phyloP scores from a whole-genome alignment of 305 asterid genomes.

The Fraxinus ornus region DNA sequence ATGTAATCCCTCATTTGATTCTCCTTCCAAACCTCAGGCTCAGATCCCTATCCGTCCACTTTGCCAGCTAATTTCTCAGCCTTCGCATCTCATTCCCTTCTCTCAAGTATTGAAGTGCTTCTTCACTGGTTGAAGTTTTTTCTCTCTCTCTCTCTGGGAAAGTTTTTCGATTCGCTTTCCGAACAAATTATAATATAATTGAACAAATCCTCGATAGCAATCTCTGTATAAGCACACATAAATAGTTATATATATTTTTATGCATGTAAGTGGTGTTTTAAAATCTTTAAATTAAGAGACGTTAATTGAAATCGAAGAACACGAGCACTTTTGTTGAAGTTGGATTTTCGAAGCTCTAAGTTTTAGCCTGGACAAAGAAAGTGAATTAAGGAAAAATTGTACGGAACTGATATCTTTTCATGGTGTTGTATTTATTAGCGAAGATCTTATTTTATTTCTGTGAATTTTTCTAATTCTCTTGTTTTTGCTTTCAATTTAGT shows the following conservation, averaged over 20 bases:
- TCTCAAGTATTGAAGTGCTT: neutral
- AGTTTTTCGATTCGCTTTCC: neutral
- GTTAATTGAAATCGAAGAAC: constrained; percentile 21
- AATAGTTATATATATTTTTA: neutral
- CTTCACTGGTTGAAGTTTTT: constrained; percentile 12
- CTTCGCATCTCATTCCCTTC: constrained; percentile 22
- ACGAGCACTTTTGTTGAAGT: constrained; percentile 24
- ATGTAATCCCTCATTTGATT: neutral
- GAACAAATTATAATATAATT: neutral
- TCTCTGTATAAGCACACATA: neutral
- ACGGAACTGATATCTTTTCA: neutral
- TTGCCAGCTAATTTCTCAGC: constrained; percentile 45
- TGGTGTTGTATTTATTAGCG: neutral
- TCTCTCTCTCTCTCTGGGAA: neutral
- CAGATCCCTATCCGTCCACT: constrained; percentile 48
- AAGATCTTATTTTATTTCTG: constrained; percentile 17
- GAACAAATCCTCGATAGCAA: neutral
- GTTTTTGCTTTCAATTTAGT: constrained; percentile 20
- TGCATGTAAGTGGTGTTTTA: constrained; percentile 5
- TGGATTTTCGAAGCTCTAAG: neutral
- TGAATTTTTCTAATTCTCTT: constrained; percentile 22
- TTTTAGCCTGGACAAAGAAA: neutral
- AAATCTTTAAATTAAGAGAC: constrained; percentile 2
- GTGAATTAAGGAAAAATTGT: constrained; percentile 24
- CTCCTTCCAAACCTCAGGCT: constrained; percentile 42